A percentile compares a stretch with the other conserved stretches of the same genome.
These are phyloP conservation scores for Ramalina intermedia DNA, from an alignment of 495 filamentous ascomycete genomes.

Conservation along the genomic window DNA sequence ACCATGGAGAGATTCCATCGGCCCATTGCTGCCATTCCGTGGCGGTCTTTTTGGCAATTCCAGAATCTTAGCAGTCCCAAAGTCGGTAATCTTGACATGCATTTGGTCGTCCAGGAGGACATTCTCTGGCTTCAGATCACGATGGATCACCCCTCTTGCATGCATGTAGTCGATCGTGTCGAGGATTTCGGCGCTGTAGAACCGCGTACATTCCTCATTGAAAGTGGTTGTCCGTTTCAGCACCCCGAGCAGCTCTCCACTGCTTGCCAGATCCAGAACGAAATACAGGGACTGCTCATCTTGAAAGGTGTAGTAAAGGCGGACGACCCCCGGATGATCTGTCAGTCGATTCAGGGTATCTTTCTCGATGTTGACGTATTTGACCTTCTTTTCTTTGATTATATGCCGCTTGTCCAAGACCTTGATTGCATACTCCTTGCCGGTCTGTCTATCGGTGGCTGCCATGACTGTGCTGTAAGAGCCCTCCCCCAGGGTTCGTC, in stretches of 20 bases:
- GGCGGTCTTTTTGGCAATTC: slow-evolving; percentile 45
- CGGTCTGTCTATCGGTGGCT: slow-evolving; percentile 86
- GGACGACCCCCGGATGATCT: slow-evolving; percentile 92
- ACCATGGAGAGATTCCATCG: slow-evolving; percentile 19
- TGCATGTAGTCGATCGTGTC: slow-evolving; percentile 99
- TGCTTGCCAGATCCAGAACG: slow-evolving; percentile 84
- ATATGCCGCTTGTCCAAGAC: slow-evolving; percentile 98
- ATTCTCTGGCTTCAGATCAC: slow-evolving; percentile 96
- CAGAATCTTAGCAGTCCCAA: slow-evolving; percentile 91
- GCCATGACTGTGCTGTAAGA: slow-evolving; percentile 96
- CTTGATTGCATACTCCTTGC: slow-evolving; percentile 97
- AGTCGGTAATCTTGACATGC: slow-evolving; percentile 98
- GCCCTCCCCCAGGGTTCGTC: slow-evolving; percentile 81
- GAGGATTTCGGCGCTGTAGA: slow-evolving; percentile 92
- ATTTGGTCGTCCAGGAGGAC: slow-evolving; percentile 88
- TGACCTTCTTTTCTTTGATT: slow-evolving; percentile 99
- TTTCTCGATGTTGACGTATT: slow-evolving; percentile 99
- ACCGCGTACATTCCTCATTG: slow-evolving; percentile 87
- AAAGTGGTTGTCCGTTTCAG: slow-evolving; percentile 90
- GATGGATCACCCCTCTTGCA: slow-evolving; percentile 85
- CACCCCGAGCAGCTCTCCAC: slow-evolving; percentile 83
- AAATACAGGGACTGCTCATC: slow-evolving; percentile 94
- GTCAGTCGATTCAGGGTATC: slow-evolving; percentile 92
- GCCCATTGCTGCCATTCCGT: slow-evolving; percentile 30
- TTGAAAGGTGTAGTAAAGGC: slow-evolving; percentile 97